A percentile compares a stretch with the other conserved stretches of the same genome.
Conservation (phyloP, 306 rosid species). For the Cotoneaster glaucophyllus region DNA sequence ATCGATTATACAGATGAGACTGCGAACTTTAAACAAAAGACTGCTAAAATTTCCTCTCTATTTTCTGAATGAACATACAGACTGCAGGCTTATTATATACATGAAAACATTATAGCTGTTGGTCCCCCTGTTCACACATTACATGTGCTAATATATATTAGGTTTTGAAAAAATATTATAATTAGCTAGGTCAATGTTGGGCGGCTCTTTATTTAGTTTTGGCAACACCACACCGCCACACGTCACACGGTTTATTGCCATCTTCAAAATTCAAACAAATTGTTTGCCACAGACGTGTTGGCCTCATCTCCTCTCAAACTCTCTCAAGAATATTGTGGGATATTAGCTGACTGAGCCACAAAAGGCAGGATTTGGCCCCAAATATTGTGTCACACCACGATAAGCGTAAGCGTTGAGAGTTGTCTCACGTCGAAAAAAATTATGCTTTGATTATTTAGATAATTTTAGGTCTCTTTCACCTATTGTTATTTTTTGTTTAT, state of each 20-base stretch:
- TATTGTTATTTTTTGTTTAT: too few relatives aligned
- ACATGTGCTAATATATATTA: background rate
- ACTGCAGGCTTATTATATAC: background rate
- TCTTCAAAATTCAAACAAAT: background rate
- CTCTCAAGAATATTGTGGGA: background rate
- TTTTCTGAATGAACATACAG: background rate
- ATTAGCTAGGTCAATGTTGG: constrained; percentile 17
- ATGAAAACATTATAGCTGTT: background rate
- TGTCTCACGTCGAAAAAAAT: too few relatives aligned
- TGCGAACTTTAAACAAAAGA: background rate
- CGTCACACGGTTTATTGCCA: background rate
- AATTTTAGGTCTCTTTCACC: too few relatives aligned
- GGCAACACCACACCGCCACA: background rate
- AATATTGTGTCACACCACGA: too few relatives aligned
- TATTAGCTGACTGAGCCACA: background rate
- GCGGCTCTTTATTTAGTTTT: background rate
- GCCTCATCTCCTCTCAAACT: background rate
- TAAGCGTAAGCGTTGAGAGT: too few relatives aligned
- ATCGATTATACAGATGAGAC: constrained; percentile 1
- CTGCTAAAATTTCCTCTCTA: background rate
- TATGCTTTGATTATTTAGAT: too few relatives aligned
- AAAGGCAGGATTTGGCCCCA: background rate
- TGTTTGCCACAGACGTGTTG: background rate
- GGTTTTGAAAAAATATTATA: background rate
- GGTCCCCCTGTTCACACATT: background rate